Base-by-base conservation (phyloP, 257 asterid genomes). In the Hygrophila difformis region DNA sequence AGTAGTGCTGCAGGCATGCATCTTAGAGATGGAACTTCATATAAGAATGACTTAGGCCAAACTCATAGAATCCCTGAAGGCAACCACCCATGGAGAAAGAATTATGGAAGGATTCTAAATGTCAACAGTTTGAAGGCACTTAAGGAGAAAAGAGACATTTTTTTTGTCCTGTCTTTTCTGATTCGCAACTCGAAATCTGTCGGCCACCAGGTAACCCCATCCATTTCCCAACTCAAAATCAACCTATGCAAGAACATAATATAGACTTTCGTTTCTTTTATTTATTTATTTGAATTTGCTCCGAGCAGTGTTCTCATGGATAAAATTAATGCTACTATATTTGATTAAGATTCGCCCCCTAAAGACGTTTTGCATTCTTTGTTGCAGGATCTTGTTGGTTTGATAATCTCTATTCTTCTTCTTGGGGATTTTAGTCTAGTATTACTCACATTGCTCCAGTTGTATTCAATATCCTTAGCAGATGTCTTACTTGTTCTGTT, bases 391-490 rank as follows among this genome's bases (percentile, higher is more conserved):
- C 93, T 91, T 68, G 99, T 91, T 34, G 99, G 99, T 47, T 64
- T 86, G 85, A 81, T 86, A 55, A 78, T 91, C 59, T 91, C 96
- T 24, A 72, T 91, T 70, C 79, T 91, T 66, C 96, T 91, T 62
- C 76, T 86, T 49, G 99, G 97, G 50, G 99, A 91, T 73, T 86
- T 91, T 74, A 86, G 99, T 74, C 71, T 91, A 56, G 95, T 91
- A 47, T 72, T 91, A 84, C 93, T 91, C 60, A 86, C 95, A 31
- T 65, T 91, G 74, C 97, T 91, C 67, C 99, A 86, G 91, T 54
- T 91, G 79, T 91, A 76, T 65, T 91, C 99, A 42, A 70, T 91
- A 51, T 86, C 99, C 53, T 59, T 86, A 57, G 88, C 63, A 33
- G 87, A 82, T 22, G 89, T 82, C 66, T 78, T 91, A 63, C 77